Evolutionary conservation across 1,284 basidiomycete genomes (phyloP).

Genomic region (Malassezia slooffiae): DNA sequence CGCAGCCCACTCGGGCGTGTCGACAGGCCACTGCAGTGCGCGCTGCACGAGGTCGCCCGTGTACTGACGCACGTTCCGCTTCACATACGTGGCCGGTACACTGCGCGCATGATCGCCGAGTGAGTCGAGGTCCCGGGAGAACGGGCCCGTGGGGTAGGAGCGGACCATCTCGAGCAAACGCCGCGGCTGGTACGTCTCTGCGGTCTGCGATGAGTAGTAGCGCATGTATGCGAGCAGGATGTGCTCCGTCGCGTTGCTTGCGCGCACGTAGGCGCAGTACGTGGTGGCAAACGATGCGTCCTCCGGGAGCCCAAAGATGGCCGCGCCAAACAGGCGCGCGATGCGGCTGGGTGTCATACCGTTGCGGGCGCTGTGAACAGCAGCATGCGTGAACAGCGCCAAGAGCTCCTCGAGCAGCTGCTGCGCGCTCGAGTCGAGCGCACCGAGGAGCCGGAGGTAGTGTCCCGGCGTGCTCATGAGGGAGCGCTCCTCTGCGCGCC

Average conservation of each 20-base stretch:
- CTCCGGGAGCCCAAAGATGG: constrained; percentile 43
- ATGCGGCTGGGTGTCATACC: constrained; percentile 42
- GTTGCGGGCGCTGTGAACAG: constrained; percentile 41
- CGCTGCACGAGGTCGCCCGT: constrained; percentile 34
- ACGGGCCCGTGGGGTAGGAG: constrained; percentile 31
- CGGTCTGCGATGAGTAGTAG: constrained; percentile 18
- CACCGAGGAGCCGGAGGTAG: constrained; percentile 21
- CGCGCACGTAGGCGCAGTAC: constrained; percentile 36
- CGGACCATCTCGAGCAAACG: constrained; percentile 30
- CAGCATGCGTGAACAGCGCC: constrained; percentile 38
- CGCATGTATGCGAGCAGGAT: constrained; percentile 41
- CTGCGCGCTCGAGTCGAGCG: constrained; percentile 18
- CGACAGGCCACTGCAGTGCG: not conserved
- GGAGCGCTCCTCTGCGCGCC: constrained; percentile 33
- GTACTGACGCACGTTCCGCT: constrained; percentile 36
- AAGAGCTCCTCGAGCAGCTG: constrained; percentile 32
- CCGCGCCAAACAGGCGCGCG: constrained; percentile 30
- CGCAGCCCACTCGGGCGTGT: constrained; percentile 24
- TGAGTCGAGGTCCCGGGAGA: constrained; percentile 21
- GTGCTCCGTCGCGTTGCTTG: constrained; percentile 41
- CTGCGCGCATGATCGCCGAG: constrained; percentile 21
- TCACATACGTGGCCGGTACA: constrained; percentile 38
- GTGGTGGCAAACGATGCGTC: constrained; percentile 42
- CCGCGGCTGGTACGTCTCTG: constrained; percentile 19
- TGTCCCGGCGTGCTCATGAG: constrained; percentile 20